Percentiles rank a stretch among this genome's conserved stretches.
Conservation (phyloP, 257 asterid genomes). For the Anisodus tanguticus region DNA sequence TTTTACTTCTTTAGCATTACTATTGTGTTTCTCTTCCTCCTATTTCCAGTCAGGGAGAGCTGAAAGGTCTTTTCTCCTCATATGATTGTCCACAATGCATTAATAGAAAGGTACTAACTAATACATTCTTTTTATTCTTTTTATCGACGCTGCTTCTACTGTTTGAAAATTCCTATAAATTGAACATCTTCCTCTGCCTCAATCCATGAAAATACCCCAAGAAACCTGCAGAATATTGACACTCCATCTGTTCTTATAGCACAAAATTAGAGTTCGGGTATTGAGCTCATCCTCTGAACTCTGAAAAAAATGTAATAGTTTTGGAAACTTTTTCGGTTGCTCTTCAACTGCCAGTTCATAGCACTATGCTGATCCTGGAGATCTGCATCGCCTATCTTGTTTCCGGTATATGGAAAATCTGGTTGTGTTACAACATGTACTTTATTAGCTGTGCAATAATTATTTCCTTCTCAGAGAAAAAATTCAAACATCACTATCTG, state of each 20-base stretch:
- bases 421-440: not conserved
- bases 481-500: slow-evolving; percentile 9
- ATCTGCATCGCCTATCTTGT: not conserved
- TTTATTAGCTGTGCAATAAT: not conserved
- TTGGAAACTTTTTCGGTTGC: not conserved
- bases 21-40: not conserved
- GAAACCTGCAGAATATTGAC: too few species aligned
- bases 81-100: slow-evolving; percentile 61
- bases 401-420: not conserved
- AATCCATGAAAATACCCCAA: too few species aligned
- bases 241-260: not conserved
- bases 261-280: not conserved
- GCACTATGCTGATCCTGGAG: slow-evolving; percentile 2
- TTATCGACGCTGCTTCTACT: not conserved
- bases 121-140: slow-evolving; percentile 15
- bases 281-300: too few species aligned
- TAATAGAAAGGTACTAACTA: slow-evolving; percentile 44
- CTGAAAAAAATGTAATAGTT: not conserved
- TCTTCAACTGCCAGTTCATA: not conserved
- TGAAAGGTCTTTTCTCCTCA: slow-evolving; percentile 37
- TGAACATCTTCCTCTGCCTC: slow-evolving; percentile 21
- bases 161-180: not conserved
- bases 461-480: not conserved
- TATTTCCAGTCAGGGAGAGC: slow-evolving; percentile 52
- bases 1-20: not conserved